Base-by-base conservation (phyloP, 108 stramenopile genomes). In the Nitzschia inconspicua region DNA sequence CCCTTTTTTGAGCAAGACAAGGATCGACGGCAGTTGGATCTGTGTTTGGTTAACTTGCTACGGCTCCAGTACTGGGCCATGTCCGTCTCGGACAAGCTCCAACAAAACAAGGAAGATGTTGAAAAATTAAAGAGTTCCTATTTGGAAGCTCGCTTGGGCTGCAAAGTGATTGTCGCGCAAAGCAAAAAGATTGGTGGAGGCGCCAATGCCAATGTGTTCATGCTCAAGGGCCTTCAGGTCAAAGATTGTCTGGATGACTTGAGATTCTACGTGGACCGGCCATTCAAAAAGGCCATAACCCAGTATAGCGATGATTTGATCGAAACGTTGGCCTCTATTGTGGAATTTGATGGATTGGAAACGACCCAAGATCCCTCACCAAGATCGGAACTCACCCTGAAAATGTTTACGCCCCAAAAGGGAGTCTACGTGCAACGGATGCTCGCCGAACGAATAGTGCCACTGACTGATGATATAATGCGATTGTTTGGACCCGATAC, bases 281-380 rank as follows among this genome's bases (percentile, higher is more conserved):
- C 35, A 22, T 31, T 64, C 11, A 43, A 62, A 25, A 39, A 51
- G 18, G 23, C 48, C 46, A 60, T 60, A 31, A 13, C 25, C 14
- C 42, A 60, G 7, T 44, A 52, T 9, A 41, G 16, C 44, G 56
- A 57, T 4, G 65, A 74, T 19, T 42, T 88, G 25, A 48, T 86
- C 13, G 91, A 93, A 62, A 40, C 73, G 11, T 51, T 93, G 9
- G 91, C 85, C 0, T 66, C 73, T 20, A 44, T 88, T 41, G 85
- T 89, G 0, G 91, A 93, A 69, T 93, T 93, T 70, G 91, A 93
- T 71, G 91, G 91, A 8, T 44, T 93, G 10, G 91, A 92, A 47
- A 85, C 76, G 20, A 84, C 83, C 1, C 58, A 68, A 24, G 91
- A 89, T 64, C 78, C 83, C 1, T 89, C 87, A 14, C 91, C 91